Evolutionary conservation across 2,329 filamentous ascomycete genomes (phyloP), one percentile per base, ranked within the genome.

Genomic region (Monosporascus sp.): DNA sequence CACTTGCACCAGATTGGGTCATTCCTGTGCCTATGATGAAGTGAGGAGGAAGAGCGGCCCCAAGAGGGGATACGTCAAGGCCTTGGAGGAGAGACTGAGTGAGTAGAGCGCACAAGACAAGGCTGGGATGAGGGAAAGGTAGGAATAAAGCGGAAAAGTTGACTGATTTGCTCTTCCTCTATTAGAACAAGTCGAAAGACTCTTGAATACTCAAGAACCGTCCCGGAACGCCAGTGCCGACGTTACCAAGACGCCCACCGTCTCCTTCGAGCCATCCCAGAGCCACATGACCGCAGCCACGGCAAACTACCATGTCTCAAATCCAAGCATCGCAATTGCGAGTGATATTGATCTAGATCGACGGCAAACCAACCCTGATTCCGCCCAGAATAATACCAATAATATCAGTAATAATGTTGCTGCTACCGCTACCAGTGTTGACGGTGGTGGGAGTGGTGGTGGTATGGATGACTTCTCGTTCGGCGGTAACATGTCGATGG

Each of bases 41-140:
- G 87, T 93, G 62, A 83, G 92, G 68, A 89, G 90, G 73, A 96
- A 96, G 82, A 96, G 91, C 69, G 92, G 92, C 3, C 92, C 92
- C 2, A 96, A 96, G 76, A 82, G 92, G 67, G 92, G 92, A 62
- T 96, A 97, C 68, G 92, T 96, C 56, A 96, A 96, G 76, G 87
- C 91, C 54, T 74, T 97, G 61, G 94, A 97, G 72, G 92, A 95
- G 68, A 83, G 94, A 69, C 74, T 99, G 65, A 92, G 91, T 96
- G 79, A 74, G 88, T 74, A 20, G 18, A 42, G 14, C 39, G 14
- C 17, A 20, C n/a, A 20, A 14, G 8, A 20, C 17, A 42, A 20
- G 39, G 18, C 14, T 14, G 18, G 17, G 39, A 20, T 18, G 48
- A 22, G 17, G 31, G 36, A 47, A 27, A 39, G 46, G 52, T 25